Percentiles rank a stretch among this genome's conserved stretches.
phyloP scores from a whole-genome alignment of 2,329 filamentous ascomycete genomes.

The Rhynchosporium graminicola region DNA sequence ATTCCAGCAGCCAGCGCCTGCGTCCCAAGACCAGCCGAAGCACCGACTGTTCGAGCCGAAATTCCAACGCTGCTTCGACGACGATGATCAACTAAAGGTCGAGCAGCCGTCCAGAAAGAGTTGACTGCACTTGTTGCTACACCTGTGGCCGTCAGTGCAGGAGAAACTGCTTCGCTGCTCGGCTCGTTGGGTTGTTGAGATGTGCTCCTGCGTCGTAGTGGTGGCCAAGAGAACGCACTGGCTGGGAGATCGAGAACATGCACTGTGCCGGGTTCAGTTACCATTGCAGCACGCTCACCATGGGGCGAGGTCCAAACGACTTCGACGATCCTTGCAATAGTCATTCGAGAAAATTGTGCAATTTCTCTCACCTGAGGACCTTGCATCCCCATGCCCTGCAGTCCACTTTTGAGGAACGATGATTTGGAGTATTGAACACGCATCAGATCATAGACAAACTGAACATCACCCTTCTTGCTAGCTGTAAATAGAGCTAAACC shows the following conservation, averaged over 20 bases:
- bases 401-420: conserved; percentile 56
- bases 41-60: conserved; percentile 37
- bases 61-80: conserved; percentile 40
- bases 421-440: conserved; percentile 63
- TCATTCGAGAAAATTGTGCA: conserved; percentile 87
- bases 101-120: conserved; percentile 39
- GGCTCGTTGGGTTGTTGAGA: conserved; percentile 25
- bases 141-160: conserved; percentile 48
- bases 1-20: conserved; percentile 74
- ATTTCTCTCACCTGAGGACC: conserved; percentile 75
- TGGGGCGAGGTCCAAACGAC: conserved; percentile 83
- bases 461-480: conserved; percentile 80
- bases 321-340: conserved; percentile 86
- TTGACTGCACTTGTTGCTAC: conserved; percentile 41
- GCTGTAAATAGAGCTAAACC: conserved; percentile 76
- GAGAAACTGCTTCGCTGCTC: conserved; percentile 45
- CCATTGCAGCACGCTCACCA: conserved; percentile 81
- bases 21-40: conserved; percentile 67
- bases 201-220: conserved; percentile 53
- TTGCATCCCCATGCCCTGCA: conserved; percentile 43
- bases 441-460: conserved; percentile 80
- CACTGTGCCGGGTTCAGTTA: conserved; percentile 93
- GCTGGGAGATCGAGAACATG: conserved; percentile 87
- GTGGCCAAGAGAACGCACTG: conserved; percentile 85
- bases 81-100: conserved; percentile 38